Evolutionary conservation across 2,329 filamentous ascomycete species (phyloP), one percentile per base, ranked within the genome.

Genomic region (Xylariales sp.): DNA sequence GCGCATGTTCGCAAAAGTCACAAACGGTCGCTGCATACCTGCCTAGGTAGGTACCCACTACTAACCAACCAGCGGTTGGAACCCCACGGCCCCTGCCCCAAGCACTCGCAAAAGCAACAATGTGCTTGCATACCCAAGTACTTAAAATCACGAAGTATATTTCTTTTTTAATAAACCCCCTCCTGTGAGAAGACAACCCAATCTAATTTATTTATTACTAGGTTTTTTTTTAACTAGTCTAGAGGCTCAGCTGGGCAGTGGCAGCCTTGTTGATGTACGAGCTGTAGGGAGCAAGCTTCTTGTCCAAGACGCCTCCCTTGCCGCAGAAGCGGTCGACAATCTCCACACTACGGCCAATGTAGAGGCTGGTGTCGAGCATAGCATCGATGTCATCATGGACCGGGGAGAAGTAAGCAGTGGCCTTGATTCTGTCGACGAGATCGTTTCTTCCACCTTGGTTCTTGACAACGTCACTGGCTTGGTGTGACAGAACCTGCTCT

Each of bases 401-500:
- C 2, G 84, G 74, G 56, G 73, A 69, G 67, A 95, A 95, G 70
- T 86, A 95, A 29, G 78, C 68, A 29, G 73, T 83, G 36, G 65
- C 69, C 57, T 77, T 78, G 56, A 96, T 89, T 12, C 89, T 32
- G 12, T 87, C 80, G 12, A 95, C 78, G 3, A 95, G 71, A 57
- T 95, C 88, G 55, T 95, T 95, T 38, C 77, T 67, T 50, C 41
- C 41, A 25, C 42, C 59, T 49, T 73, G 61, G 29, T 65, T 51
- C 57, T 73, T 71, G 20, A 73, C 69, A 28, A 83, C 79, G 21
- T 72, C 69, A 29, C 73, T 76, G 0, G 88, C 87, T 63, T 94
- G 70, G 65, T 89, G 84, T 3, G 77, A 86, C 30, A 95, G 73
- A 2, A 95, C n/a, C n/a, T n/a, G n/a, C n/a, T n/a, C n/a, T n/a